Percentiles rank a stretch among this genome's conserved stretches.
These are phyloP conservation scores for Monosporascus sp. DNA, from an alignment of 2,329 filamentous ascomycete species.

Conservation along the genomic window DNA sequence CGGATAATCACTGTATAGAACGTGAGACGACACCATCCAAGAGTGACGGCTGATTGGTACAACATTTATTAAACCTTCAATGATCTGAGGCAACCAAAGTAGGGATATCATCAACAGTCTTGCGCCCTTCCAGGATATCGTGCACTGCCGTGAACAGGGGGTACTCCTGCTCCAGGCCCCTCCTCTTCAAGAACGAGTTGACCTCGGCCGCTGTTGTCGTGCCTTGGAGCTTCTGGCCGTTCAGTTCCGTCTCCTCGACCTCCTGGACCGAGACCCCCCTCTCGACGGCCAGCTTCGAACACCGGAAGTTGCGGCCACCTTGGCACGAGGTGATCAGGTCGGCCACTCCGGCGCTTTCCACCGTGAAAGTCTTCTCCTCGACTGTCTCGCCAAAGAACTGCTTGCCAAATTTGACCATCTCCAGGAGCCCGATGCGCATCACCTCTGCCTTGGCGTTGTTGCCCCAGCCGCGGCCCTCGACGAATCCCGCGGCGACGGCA, in stretches of 20 bases:
- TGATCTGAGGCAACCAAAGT: constrained; percentile 45
- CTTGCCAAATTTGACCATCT: constrained; percentile 95
- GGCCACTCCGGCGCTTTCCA: constrained; percentile 90
- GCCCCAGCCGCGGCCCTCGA: constrained; percentile 93
- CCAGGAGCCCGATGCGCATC: constrained; percentile 91
- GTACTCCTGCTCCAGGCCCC: constrained; percentile 76
- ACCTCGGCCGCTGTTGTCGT: constrained; percentile 90
- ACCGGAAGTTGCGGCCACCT: constrained; percentile 89
- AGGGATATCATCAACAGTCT: constrained; percentile 77
- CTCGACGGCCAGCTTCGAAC: constrained; percentile 82
- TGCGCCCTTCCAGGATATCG: constrained; percentile 71
- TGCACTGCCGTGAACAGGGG: constrained; percentile 90
- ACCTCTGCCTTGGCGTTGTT: constrained; percentile 99
- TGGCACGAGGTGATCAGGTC: constrained; percentile 93
- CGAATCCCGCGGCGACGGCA: constrained; percentile 88
- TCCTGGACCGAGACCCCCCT: constrained; percentile 76
- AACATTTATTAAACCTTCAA: not conserved
- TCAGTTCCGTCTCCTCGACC: constrained; percentile 83
- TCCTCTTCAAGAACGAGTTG: constrained; percentile 76
- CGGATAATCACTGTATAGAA: no score
- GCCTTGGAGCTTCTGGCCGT: constrained; percentile 97
- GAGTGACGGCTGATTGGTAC: no score
- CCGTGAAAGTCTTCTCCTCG: constrained; percentile 84
- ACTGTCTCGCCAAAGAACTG: constrained; percentile 86
- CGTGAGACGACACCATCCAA: no score